Evolutionary conservation across 2,329 filamentous ascomycete species (phyloP), one percentile per base, ranked within the genome.

Genomic region (Pezizomycotina sp.): DNA sequence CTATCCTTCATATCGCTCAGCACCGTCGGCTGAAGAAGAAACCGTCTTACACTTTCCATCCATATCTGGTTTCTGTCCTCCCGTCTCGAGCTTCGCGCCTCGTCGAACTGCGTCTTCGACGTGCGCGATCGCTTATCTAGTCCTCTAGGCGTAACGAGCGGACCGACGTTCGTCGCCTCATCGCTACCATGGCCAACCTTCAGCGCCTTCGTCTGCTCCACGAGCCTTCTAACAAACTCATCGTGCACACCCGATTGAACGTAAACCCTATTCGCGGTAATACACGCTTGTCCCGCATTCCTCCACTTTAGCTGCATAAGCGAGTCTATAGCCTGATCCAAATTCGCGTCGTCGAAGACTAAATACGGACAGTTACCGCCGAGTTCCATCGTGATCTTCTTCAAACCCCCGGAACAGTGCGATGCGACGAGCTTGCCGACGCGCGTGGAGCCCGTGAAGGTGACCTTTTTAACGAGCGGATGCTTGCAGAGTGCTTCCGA

Each of bases 351-450:
- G 53, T 95, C 83, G 53, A 95, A 95, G 21, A 95, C 82, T 48
- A 95, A 93, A 56, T 93, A 92, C 1, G 86, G 86, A 0, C 86
- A 80, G 56, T 95, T 95, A 30, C 86, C 89, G 36, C 86, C 86
- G 1, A 95, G 75, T 56, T 95, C 86, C 56, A 92, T 78, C 0
- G 80, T 89, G 1, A 80, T 63, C 55, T 80, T 80, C 68, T 95
- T 95, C 18, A 82, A 62, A 0, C 83, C 92, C 25, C 70, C 68
- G 0, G 83, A 71, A 7, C 77, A 76, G 59, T 93, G 84, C 62
- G 79, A 78, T 83, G 93, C 92, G 36, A 98, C 70, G 5, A 76
- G 64, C 56, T 75, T 76, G 20, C 73, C 73, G 23, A 77, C 71
- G 27, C 54, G 58, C 1, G 73, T 77, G 14, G 60, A 93, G 31